Percentiles rank a stretch among this genome's conserved stretches.
These are phyloP conservation scores for Salvia sclarea DNA, from an alignment of 305 asterid genomes.

Conservation along the genomic window DNA sequence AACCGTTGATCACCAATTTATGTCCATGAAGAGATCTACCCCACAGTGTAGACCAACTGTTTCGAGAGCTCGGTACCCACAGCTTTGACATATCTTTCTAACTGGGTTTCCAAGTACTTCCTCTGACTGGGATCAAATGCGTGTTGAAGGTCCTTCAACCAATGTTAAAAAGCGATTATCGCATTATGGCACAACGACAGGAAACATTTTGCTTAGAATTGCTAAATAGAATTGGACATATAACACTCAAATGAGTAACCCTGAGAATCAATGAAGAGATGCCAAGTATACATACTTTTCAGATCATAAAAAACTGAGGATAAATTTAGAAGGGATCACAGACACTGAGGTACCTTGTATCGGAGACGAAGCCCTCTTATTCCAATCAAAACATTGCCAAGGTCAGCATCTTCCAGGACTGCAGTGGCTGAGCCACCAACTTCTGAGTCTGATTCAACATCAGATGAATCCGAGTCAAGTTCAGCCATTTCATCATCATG, in stretches of 20 bases:
- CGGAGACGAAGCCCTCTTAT: slow-evolving; percentile 57
- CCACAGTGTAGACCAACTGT: slow-evolving; percentile 68
- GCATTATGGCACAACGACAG: slow-evolving; percentile 13
- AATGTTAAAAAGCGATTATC: slow-evolving; percentile 26
- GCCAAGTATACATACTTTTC: neutral
- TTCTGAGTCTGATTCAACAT: slow-evolving; percentile 59
- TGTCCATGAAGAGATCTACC: slow-evolving; percentile 35
- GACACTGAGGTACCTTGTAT: slow-evolving; percentile 55
- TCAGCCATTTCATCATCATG: slow-evolving; percentile 68
- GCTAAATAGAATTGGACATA: neutral
- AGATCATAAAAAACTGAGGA: neutral
- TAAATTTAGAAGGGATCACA: slow-evolving; percentile 1
- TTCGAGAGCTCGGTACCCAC: slow-evolving; percentile 82
- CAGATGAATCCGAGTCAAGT: slow-evolving; percentile 65
- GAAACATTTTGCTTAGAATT: neutral
- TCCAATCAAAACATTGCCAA: slow-evolving; percentile 66
- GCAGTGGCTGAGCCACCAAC: slow-evolving; percentile 34
- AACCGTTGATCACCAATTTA: slow-evolving; percentile 17
- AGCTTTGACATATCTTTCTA: slow-evolving; percentile 56
- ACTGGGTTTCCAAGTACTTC: slow-evolving; percentile 53
- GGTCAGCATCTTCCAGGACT: slow-evolving; percentile 51
- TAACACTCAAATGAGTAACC: neutral
- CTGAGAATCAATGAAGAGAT: neutral
- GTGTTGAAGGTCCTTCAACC: slow-evolving; percentile 60
- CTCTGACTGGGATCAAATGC: slow-evolving; percentile 65